Evolutionary conservation across 495 filamentous ascomycete genomes (phyloP).

Genomic region (Xanthoparmelia taractica): DNA sequence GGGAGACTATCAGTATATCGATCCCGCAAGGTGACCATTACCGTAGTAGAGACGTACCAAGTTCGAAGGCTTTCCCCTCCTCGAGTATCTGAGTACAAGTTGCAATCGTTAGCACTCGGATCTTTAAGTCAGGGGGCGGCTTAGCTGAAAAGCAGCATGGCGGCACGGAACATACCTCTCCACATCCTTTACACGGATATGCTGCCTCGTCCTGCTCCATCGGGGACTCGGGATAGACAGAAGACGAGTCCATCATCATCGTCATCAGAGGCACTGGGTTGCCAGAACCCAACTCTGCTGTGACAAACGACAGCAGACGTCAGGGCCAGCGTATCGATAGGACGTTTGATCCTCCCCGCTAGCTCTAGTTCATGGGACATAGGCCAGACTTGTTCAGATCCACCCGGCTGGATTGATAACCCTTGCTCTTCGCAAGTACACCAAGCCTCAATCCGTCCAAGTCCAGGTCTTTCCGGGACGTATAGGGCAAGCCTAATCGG

Average conservation of each 20-base stretch:
- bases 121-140: slow-evolving; percentile 20
- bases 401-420: slow-evolving; percentile 11
- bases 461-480: slow-evolving; percentile 9
- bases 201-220: slow-evolving; percentile 81
- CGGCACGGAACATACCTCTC: slow-evolving; percentile 59
- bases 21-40: slow-evolving; percentile 15
- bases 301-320: slow-evolving; percentile 19
- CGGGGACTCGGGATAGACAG: slow-evolving; percentile 68
- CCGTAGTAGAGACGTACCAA: slow-evolving; percentile 56
- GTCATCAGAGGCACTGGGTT: slow-evolving; percentile 8
- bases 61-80: slow-evolving; percentile 96
- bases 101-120: slow-evolving; percentile 15
- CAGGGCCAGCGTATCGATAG: slow-evolving; percentile 24
- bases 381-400: slow-evolving; percentile 20
- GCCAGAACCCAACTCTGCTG: slow-evolving; percentile 18
- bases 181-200: slow-evolving; percentile 95
- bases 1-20: slow-evolving; percentile 23
- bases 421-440: slow-evolving; percentile 8
- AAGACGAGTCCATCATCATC: slow-evolving; percentile 46
- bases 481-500: slow-evolving; percentile 19
- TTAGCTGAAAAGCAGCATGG: slow-evolving; percentile 14
- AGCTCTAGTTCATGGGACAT: slow-evolving; percentile 23
- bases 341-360: slow-evolving; percentile 22
- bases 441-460: slow-evolving; percentile 8
- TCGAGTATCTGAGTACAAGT: slow-evolving; percentile 66